Base-by-base conservation (phyloP, 345 rosid species). In the Trapa incisa region DNA sequence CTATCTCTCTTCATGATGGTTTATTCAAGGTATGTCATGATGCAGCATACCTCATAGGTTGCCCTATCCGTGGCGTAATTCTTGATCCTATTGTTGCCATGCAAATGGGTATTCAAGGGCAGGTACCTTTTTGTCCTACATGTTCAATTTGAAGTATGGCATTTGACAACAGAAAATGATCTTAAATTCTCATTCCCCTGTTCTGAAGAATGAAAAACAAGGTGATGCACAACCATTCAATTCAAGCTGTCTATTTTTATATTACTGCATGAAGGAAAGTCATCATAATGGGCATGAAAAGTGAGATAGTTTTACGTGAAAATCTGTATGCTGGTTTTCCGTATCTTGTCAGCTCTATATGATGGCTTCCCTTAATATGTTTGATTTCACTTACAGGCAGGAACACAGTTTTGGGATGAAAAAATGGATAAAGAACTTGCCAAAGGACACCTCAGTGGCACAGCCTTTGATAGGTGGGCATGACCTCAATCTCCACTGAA, bases 331-430 rank as follows among this genome's bases (percentile, higher is more conserved):
- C 58, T 53, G 17, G 58, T 53, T 53, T 33, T 53, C 33, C 33
- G 16, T 53, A 53, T 53, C 33, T 7, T 53, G 22, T n/a, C 58
- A 22, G 11, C 13, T 10, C 10, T 32, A 11, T 58, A 8, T 8
- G 38, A 58, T 58, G 15, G 15, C 15, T 22, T 42, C n/a, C 36
- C 37, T 10, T 22, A 22, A 7, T 38, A 37, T 71, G 37, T 15
- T 22, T 32, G 48, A 36, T 67, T 47, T 29, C 43, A 36, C 43
- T 22, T 74, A 61, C 81, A 92, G 98, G 98, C 96, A 64, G 98
- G 96, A 80, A 92, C 96, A 47, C 98, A 89, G 70, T 92, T 92
- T 78, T 89, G 98, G 98, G 98, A 92, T 84, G 89, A 84, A 65
- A 88, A 86, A 71, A 77, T 92, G 93, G 84, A 81, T 76, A 86